These are phyloP conservation scores for Metschnikowia baotianmanensis DNA, from an alignment of 805 yeast species.

Conservation along the genomic window DNA sequence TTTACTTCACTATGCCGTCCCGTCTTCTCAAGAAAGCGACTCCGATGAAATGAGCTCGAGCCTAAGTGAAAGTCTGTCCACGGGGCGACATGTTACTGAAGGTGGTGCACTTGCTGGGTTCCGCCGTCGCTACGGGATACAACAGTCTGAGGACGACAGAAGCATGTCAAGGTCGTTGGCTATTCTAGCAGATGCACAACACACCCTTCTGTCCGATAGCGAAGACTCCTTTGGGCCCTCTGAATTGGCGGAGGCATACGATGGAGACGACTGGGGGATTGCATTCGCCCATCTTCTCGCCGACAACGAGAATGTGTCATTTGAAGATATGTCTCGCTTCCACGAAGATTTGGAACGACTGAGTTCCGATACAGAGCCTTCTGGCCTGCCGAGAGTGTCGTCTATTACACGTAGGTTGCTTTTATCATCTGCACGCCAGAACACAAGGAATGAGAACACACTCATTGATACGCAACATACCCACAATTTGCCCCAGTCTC, in stretches of 20 bases:
- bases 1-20: neutral
- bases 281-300: neutral
- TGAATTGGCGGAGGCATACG: neutral
- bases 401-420: constrained; percentile 20
- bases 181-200: neutral
- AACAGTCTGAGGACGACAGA: neutral
- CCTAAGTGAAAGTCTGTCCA: constrained; percentile 1
- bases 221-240: neutral
- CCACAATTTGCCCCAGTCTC: neutral
- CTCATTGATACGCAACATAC: constrained; percentile 1
- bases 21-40: constrained; percentile 3
- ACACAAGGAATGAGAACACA: constrained; percentile 22
- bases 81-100: neutral
- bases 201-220: neutral
- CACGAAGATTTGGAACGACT: neutral
- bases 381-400: neutral
- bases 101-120: constrained; percentile 1
- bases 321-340: neutral
- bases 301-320: neutral
- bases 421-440: constrained; percentile 28
- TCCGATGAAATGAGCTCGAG: constrained; percentile 3
- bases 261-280: neutral
- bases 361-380: neutral
- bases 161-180: constrained; percentile 5
- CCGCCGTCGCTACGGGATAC: constrained; percentile 1